phyloP scores from a whole-genome alignment of 2,329 filamentous ascomycete genomes.

The Paecilomyces formosus region DNA sequence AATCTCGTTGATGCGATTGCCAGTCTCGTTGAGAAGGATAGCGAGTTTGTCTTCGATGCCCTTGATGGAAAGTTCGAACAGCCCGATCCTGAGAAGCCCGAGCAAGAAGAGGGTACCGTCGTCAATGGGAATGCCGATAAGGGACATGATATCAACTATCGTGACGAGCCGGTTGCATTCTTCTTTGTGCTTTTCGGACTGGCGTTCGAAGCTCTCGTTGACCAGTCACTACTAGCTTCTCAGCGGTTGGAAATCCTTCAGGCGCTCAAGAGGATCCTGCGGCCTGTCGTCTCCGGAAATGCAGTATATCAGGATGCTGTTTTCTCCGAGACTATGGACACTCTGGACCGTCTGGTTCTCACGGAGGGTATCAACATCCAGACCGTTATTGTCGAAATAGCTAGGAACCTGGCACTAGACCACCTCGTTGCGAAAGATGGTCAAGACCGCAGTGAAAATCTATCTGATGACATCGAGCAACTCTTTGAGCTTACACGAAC shows the following conservation, averaged over 20 bases:
- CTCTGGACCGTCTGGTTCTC: constrained; percentile 83
- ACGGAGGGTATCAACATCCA: constrained; percentile 88
- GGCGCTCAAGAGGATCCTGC: constrained; percentile 88
- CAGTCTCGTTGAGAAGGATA: constrained; percentile 94
- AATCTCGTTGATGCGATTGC: constrained; percentile 96
- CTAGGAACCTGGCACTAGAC: constrained; percentile 77
- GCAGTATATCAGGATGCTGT: constrained; percentile 94
- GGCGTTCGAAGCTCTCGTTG: constrained; percentile 89
- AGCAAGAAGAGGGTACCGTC: constrained; percentile 9
- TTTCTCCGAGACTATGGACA: constrained; percentile 94
- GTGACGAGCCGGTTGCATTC: constrained; percentile 94
- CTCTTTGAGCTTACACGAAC: constrained; percentile 94
- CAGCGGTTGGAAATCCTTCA: constrained; percentile 83
- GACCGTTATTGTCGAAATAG: constrained; percentile 87
- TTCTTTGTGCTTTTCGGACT: constrained; percentile 98
- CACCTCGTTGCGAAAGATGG: constrained; percentile 79
- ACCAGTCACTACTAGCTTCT: constrained; percentile 63
- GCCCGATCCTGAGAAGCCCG: constrained; percentile 23
- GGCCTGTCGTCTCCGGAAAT: constrained; percentile 89
- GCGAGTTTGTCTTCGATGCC: constrained; percentile 94
- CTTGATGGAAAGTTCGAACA: constrained; percentile 67
- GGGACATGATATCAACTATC: constrained; percentile 84
- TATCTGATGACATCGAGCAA: constrained; percentile 96
- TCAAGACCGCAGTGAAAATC: constrained; percentile 60
- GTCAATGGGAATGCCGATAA: constrained; percentile 28